These are phyloP conservation scores for Entoloma clypeatum DNA, from an alignment of 1,284 basidiomycete species.

Conservation along the genomic window DNA sequence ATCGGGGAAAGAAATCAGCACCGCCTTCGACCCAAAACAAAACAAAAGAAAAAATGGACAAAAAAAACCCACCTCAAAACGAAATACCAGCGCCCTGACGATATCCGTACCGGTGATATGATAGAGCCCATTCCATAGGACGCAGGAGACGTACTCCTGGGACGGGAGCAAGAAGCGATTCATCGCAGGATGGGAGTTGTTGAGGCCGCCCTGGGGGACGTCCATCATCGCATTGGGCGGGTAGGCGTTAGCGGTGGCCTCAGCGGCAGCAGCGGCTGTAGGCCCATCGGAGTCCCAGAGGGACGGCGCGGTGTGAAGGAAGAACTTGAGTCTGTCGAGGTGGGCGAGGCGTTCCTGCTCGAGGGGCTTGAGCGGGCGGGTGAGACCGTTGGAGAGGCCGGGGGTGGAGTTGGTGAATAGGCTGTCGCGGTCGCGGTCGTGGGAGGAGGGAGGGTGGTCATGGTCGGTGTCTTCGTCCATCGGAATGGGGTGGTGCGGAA, in stretches of 20 bases:
- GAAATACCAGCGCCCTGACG: constrained; percentile 83
- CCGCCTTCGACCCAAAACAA: constrained; percentile 4
- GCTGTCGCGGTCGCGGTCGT: constrained; percentile 9
- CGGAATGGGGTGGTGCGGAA: constrained; percentile 20
- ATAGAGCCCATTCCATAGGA: constrained; percentile 85
- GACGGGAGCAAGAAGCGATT: constrained; percentile 82
- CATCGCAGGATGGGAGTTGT: constrained; percentile 61
- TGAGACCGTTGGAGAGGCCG: constrained; percentile 41
- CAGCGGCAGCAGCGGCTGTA: constrained; percentile 20
- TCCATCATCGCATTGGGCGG: constrained; percentile 11
- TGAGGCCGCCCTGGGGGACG: constrained; percentile 18
- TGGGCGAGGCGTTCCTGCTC: constrained; percentile 69
- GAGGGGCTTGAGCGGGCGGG: constrained; percentile 51
- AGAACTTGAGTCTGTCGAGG: constrained; percentile 78
- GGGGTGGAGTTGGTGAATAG: constrained; percentile 25
- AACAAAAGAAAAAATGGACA: constrained; percentile 9
- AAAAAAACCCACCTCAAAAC: constrained; percentile 60
- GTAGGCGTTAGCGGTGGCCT: constrained; percentile 10
- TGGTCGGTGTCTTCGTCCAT: constrained; percentile 14
- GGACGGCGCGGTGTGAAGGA: constrained; percentile 81
- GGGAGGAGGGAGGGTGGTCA: constrained; percentile 4
- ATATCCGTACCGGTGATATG: constrained; percentile 91
- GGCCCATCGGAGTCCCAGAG: too few relatives aligned
- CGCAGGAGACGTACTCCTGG: constrained; percentile 85
- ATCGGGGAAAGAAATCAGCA: constrained; percentile 13